Evolutionary conservation across 2,329 filamentous ascomycete species (phyloP).

Genomic region (Fusarium solani-melongenae): DNA sequence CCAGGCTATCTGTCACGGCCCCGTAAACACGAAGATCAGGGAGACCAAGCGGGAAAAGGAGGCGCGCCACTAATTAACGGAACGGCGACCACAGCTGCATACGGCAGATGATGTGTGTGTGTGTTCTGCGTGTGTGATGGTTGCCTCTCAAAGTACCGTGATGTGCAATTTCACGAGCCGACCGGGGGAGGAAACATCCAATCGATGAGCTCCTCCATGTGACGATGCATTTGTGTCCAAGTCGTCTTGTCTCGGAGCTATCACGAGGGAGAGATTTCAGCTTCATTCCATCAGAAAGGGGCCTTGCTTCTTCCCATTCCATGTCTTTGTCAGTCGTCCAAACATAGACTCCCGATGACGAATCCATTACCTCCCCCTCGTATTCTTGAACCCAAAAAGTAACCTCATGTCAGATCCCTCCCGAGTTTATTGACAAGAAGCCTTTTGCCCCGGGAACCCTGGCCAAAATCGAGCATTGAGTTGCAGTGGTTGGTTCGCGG

Average conservation of each 20-base stretch:
- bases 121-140: background rate
- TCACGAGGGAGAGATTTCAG: constrained; percentile 10
- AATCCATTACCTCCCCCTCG: background rate
- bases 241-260: constrained; percentile 4
- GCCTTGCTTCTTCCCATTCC: background rate
- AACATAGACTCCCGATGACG: background rate
- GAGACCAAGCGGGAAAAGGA: constrained; percentile 35
- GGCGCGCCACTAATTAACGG: constrained; percentile 34
- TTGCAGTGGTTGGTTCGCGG: background rate
- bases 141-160: background rate
- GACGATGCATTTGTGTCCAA: constrained; percentile 7
- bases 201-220: constrained; percentile 3
- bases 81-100: background rate
- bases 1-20: constrained; percentile 1
- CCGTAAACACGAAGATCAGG: constrained; percentile 18
- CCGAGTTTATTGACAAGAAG: constrained; percentile 1
- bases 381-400: background rate
- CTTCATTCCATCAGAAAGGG: constrained; percentile 24
- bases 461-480: background rate
- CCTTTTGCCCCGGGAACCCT: background rate
- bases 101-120: constrained; percentile 25
- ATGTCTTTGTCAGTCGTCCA: background rate
- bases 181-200: background rate
- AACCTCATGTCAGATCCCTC: background rate
- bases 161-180: constrained; percentile 20